Evolutionary conservation across 306 rosid species (phyloP), one percentile per base, ranked within the genome.

Genomic region (Sophora flavescens): DNA sequence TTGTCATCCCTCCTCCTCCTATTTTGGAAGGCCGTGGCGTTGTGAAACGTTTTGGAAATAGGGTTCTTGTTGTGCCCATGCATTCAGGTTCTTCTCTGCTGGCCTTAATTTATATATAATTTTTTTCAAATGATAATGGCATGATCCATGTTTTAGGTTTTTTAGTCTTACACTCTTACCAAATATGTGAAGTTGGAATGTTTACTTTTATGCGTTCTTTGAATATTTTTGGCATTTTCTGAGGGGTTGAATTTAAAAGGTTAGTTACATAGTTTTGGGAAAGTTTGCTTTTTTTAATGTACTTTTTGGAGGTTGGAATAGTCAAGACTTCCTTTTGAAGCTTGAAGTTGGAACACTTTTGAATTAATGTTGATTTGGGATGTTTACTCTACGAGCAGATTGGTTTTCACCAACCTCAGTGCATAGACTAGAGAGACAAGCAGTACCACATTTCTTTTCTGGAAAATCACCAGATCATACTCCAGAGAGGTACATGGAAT

Each of bases 401-500:
- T 96, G 99, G 99, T 96, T 96, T 86, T 92, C 98, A 18, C 99
- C 99, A 0, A 87, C 93, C 22, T 78, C 93, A 0, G 97, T 96
- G 76, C 96, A 96, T 84, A 83, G 99, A 61, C 84, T 96, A 14
- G 99, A 96, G 87, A 96, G 99, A 80, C 99, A 96, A 81, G 99
- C 88, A 74, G 99, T 92, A 84, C 99, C 99, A 1, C 97, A 89
- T 87, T 96, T 91, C 83, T 96, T 96, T 84, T 88, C 97, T 2
- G 98, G 98, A 45, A 96, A 88, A 51, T 82, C 89, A 3, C 81
- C 75, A 0, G 92, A 89, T 56, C 85, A 76, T 62, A 86, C 89
- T 26, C 98, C 98, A 0, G 93, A 96, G 88, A 93, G 87, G 83
- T 96, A 96, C 87, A 92, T 96, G 99, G 97, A 92, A 70, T 84